A percentile compares a stretch with the other conserved stretches of the same genome.
Conservation (phyloP, 2,329 filamentous ascomycete species). For the Trichoderma koningii region DNA sequence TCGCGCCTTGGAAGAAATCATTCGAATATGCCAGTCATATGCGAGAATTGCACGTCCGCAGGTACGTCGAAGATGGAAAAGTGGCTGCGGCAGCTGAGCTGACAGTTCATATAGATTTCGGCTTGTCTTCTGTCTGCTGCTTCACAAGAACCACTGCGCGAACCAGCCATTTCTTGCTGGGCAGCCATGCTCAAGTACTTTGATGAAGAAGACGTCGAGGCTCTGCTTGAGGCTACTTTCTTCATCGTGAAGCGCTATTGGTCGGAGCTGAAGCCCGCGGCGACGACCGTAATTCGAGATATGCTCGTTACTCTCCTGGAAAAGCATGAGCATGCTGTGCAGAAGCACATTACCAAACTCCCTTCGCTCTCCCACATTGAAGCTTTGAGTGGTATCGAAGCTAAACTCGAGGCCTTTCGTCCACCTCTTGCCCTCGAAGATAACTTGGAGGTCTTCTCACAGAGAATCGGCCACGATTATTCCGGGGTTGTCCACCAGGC, state of each 20-base stretch:
- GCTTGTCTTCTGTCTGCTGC: constrained; percentile 89
- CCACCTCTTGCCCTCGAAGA: constrained; percentile 51
- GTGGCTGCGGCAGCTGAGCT: constrained; percentile 3
- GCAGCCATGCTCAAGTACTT: constrained; percentile 73
- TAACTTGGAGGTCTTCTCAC: constrained; percentile 69
- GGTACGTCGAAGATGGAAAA: constrained; percentile 48
- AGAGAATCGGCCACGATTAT: constrained; percentile 80
- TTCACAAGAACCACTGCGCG: constrained; percentile 70
- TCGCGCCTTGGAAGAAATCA: constrained; percentile 83
- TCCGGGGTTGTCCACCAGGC: constrained; percentile 81
- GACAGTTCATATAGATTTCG: constrained; percentile 63
- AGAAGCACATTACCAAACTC: constrained; percentile 70
- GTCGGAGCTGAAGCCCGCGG: constrained; percentile 62
- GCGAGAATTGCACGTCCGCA: constrained; percentile 83
- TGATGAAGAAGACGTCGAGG: constrained; percentile 75
- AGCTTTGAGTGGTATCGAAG: constrained; percentile 67
- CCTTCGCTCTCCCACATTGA: constrained; percentile 75
- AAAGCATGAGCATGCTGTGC: constrained; percentile 62
- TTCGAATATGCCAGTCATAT: constrained; percentile 71
- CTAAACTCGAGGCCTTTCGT: constrained; percentile 66
- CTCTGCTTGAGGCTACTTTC: constrained; percentile 84
- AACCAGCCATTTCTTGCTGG: constrained; percentile 83
- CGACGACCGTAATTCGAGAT: constrained; percentile 60
- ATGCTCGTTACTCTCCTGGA: constrained; percentile 67
- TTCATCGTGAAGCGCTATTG: constrained; percentile 85